phyloP scores from a whole-genome alignment of 345 rosid species.

The Psidium friedrichsthalianum region DNA sequence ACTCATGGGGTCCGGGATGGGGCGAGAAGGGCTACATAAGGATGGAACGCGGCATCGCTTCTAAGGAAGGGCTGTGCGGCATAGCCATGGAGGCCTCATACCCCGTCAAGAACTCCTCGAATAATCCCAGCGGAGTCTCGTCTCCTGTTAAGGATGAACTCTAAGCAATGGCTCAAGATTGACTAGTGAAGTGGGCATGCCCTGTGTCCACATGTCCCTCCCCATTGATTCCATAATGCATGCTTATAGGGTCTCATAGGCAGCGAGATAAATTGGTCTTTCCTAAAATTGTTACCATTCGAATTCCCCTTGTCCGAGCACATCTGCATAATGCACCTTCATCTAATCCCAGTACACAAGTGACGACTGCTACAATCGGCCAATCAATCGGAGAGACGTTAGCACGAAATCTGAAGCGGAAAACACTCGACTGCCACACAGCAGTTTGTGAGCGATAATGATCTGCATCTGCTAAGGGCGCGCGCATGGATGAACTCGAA shows the following conservation, averaged over 20 bases:
- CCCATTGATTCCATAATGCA: neutral
- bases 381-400: neutral
- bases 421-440: neutral
- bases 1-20: slow-evolving; percentile 69
- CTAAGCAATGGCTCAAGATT: neutral
- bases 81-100: slow-evolving; percentile 69
- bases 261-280: neutral
- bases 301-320: neutral
- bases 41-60: slow-evolving; percentile 36
- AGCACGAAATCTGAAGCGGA: neutral
- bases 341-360: neutral
- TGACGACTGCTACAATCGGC: neutral
- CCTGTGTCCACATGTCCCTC: neutral
- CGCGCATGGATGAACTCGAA: no score
- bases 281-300: neutral
- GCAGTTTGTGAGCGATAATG: neutral
- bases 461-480: neutral
- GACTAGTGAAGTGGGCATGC: neutral
- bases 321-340: neutral
- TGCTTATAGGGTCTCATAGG: neutral
- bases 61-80: slow-evolving; percentile 47
- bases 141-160: slow-evolving; percentile 29
- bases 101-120: slow-evolving; percentile 37
- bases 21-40: slow-evolving; percentile 69
- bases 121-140: slow-evolving; percentile 6